Conservation (phyloP, 768 basidiomycete species). For the Panellus pusillus region DNA sequence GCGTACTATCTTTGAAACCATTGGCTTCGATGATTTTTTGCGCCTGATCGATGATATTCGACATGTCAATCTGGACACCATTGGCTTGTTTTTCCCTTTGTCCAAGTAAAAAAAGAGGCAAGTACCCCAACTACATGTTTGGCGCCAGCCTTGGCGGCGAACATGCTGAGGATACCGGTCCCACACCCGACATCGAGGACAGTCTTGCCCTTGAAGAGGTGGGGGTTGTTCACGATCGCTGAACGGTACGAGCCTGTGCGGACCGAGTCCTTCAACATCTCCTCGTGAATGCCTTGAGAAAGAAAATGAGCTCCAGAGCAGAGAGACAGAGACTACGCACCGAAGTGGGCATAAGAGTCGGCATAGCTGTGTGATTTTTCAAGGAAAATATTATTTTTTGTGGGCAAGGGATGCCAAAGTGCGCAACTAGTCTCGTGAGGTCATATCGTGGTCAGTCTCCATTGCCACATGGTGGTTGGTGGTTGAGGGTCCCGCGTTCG, state of each 20-base stretch:
- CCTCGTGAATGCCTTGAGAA: constrained; percentile 88
- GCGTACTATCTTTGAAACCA: constrained; percentile 91
- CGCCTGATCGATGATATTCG: constrained; percentile 99
- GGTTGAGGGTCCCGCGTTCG: constrained; percentile 30
- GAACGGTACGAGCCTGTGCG: constrained; percentile 94
- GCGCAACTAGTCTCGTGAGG: constrained; percentile 86
- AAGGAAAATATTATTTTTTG: constrained; percentile 25
- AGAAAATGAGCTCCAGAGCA: neutral
- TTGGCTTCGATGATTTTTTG: constrained; percentile 96
- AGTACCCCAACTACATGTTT: constrained; percentile 87
- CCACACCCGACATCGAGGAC: constrained; percentile 99
- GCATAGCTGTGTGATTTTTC: constrained; percentile 64
- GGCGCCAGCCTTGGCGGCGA: constrained; percentile 94
- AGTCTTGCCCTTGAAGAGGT: constrained; percentile 95
- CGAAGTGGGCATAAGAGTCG: constrained; percentile 95
- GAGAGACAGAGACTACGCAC: constrained; percentile 40
- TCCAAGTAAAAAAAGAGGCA: constrained; percentile 3
- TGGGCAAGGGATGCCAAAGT: constrained; percentile 28
- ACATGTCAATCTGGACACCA: constrained; percentile 89
- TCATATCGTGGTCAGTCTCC: constrained; percentile 54
- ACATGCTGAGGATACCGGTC: constrained; percentile 97
- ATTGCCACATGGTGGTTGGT: constrained; percentile 22
- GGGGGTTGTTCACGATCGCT: constrained; percentile 91
- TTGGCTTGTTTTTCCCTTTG: constrained; percentile 8
- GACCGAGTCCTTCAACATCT: constrained; percentile 98